Percentiles rank a stretch among this genome's conserved stretches.
Conservation (phyloP, 495 filamentous ascomycete species). For the Annulohypoxylon moriforme region DNA sequence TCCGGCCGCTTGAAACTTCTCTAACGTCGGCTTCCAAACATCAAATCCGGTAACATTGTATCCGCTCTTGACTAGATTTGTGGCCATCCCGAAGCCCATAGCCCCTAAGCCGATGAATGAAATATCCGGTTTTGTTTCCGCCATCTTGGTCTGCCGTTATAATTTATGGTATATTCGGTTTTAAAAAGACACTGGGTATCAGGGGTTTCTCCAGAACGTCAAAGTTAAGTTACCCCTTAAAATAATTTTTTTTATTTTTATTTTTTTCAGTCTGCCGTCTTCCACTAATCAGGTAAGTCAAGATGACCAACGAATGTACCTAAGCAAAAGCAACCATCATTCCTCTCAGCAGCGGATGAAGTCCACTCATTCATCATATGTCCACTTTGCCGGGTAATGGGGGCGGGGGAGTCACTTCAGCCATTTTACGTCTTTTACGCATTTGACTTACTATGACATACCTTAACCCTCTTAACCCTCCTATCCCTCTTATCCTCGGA, state of each 20-base stretch:
- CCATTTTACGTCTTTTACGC: neutral
- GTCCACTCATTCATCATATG: slow-evolving; percentile 10
- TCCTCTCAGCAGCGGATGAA: slow-evolving; percentile 29
- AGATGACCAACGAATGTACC: too few species aligned
- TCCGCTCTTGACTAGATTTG: slow-evolving; percentile 75
- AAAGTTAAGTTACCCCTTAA: neutral
- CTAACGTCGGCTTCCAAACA: slow-evolving; percentile 77
- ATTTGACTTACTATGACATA: neutral
- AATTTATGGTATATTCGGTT: too few species aligned
- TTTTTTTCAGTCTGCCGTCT: slow-evolving; percentile 11
- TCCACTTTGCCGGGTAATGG: slow-evolving; percentile 25
- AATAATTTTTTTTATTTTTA: neutral
- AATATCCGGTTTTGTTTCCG: slow-evolving; percentile 62
- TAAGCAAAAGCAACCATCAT: neutral
- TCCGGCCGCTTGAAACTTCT: slow-evolving; percentile 73
- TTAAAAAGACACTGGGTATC: neutral
- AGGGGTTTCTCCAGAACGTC: neutral
- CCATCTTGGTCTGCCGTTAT: too few species aligned
- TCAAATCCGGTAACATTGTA: slow-evolving; percentile 80
- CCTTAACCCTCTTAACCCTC: too few species aligned
- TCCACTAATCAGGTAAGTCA: slow-evolving; percentile 6
- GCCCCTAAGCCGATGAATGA: slow-evolving; percentile 87
- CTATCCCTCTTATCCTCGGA: neutral
- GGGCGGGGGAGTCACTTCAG: slow-evolving; percentile 27
- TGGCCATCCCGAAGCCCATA: slow-evolving; percentile 92